Percentiles rank a stretch among this genome's conserved stretches.
Evolutionary conservation across 129 eudicot species (phyloP).

Genomic region (Centella asiatica): DNA sequence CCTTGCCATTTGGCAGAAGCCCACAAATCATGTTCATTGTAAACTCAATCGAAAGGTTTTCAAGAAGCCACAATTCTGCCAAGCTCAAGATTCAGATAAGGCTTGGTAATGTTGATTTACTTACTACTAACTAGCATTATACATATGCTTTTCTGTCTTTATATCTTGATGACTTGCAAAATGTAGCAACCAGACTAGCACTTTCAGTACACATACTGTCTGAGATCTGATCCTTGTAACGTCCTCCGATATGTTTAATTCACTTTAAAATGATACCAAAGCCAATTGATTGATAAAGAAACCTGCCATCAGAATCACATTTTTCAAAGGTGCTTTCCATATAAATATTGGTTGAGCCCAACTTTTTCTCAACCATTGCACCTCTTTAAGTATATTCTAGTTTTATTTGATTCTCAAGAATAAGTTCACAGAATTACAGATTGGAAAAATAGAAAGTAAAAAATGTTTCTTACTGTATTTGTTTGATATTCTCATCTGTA

Average conservation of each 20-base stretch:
- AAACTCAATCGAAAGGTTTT: slow-evolving; percentile 53
- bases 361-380: background rate
- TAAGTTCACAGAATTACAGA: background rate
- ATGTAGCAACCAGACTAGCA: no score
- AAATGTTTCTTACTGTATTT: background rate
- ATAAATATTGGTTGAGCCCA: background rate
- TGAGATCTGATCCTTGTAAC: background rate
- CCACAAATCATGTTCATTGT: slow-evolving; percentile 73
- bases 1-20: slow-evolving; percentile 86
- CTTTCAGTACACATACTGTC: no score
- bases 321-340: background rate
- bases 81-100: slow-evolving; percentile 45
- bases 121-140: background rate
- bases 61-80: slow-evolving; percentile 66
- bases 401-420: background rate
- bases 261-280: background rate
- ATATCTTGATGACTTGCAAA: no score
- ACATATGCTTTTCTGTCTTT: background rate
- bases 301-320: background rate
- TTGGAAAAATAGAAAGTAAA: background rate
- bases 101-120: slow-evolving; percentile 52
- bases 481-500: slow-evolving; percentile 13
- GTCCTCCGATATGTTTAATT: background rate
- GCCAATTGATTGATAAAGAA: background rate
- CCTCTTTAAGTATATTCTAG: background rate